phyloP scores from a whole-genome alignment of 306 rosid species.

The Cucurbita moschata region DNA sequence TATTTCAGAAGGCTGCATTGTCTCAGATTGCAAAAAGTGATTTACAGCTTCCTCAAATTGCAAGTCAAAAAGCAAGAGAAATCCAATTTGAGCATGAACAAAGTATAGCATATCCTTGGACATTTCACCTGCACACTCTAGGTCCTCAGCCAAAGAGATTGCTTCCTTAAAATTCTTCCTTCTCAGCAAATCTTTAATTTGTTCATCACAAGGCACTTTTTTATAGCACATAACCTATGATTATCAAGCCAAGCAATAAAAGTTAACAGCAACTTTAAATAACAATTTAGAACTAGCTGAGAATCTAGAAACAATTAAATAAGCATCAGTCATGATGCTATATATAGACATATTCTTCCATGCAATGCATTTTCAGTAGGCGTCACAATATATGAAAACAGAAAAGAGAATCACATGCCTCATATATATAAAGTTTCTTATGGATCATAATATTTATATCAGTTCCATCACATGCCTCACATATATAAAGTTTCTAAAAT shows the following conservation, averaged over 20 bases:
- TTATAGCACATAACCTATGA: constrained; percentile 69
- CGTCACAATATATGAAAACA: not conserved
- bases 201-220: constrained; percentile 75
- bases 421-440: not conserved
- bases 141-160: constrained; percentile 79
- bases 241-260: constrained; percentile 7
- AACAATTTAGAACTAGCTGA: not conserved
- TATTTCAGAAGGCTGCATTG: constrained; percentile 92
- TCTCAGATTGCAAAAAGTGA: constrained; percentile 78
- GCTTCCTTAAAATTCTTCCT: constrained; percentile 81
- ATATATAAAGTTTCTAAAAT: not conserved
- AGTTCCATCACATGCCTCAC: not conserved
- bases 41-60: constrained; percentile 92
- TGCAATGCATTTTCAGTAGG: not conserved
- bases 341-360: not conserved
- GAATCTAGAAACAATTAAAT: not conserved
- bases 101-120: constrained; percentile 76
- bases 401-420: not conserved
- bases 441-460: not conserved
- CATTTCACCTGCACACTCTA: constrained; percentile 76
- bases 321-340: not conserved
- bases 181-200: constrained; percentile 77
- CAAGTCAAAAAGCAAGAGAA: constrained; percentile 90
- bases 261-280: not conserved
- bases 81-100: constrained; percentile 97